Evolutionary conservation across 257 asterid genomes (phyloP).

Genomic region (Sherardia arvensis): DNA sequence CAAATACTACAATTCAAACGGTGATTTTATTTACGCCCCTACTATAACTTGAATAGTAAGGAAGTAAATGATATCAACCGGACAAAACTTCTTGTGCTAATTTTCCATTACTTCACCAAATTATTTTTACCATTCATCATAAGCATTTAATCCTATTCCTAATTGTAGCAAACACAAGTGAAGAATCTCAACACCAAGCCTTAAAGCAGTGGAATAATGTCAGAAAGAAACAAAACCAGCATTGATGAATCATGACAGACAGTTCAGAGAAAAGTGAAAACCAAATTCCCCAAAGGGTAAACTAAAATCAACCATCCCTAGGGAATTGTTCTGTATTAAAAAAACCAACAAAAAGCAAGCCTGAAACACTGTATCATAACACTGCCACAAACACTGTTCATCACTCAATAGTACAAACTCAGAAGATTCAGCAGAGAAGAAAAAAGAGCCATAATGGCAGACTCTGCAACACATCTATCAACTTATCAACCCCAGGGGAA

Average conservation of each 20-base stretch:
- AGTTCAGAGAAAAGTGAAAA: too few species aligned
- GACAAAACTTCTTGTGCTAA: too few species aligned
- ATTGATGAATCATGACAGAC: not conserved
- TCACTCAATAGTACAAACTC: not conserved
- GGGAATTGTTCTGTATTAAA: not conserved
- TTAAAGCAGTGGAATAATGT: not conserved
- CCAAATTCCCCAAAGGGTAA: not conserved
- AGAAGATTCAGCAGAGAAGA: conserved; percentile 5
- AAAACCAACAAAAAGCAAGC: not conserved
- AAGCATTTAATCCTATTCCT: not conserved
- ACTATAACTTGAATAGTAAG: too few species aligned
- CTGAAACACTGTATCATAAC: not conserved
- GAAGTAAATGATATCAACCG: too few species aligned
- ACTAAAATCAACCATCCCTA: not conserved
- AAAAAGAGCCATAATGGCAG: not conserved
- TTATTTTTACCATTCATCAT: too few species aligned
- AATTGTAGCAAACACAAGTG: not conserved
- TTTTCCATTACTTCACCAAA: too few species aligned
- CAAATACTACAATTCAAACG: too few species aligned
- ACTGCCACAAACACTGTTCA: not conserved
- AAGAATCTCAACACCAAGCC: not conserved
- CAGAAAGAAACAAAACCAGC: not conserved
- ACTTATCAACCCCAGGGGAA: conserved; percentile 1
- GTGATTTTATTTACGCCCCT: too few species aligned
- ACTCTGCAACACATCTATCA: conserved; percentile 5